These are phyloP conservation scores for Solanum stenotomum DNA, from an alignment of 257 asterid species.

Conservation along the genomic window DNA sequence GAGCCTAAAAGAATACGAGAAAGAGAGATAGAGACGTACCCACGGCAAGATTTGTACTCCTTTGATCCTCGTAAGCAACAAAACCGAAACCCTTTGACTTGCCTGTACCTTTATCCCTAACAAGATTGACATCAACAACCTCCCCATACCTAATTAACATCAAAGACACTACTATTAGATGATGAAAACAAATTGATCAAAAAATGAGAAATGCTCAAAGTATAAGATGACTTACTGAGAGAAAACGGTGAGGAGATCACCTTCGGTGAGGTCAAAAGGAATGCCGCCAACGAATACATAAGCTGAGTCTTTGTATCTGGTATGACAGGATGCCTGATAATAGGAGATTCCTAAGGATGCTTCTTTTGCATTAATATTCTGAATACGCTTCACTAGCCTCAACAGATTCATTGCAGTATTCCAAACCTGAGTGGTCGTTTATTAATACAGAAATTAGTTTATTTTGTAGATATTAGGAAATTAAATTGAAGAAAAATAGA, in stretches of 20 bases:
- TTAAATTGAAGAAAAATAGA: not conserved
- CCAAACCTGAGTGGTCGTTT: not conserved
- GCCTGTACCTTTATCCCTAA: constrained; percentile 84
- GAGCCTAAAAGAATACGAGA: not conserved
- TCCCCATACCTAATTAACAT: constrained; percentile 68
- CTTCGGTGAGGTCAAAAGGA: constrained; percentile 87
- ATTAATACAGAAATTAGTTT: not conserved
- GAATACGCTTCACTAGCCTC: constrained; percentile 80
- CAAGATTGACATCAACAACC: constrained; percentile 75
- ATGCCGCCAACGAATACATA: constrained; percentile 77
- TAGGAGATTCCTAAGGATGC: constrained; percentile 77
- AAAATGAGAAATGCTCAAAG: not conserved
- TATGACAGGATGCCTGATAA: constrained; percentile 90
- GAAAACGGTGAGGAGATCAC: constrained; percentile 85
- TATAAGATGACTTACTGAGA: constrained; percentile 49
- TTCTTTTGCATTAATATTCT: constrained; percentile 68
- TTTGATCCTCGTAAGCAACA: constrained; percentile 87
- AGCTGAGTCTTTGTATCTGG: constrained; percentile 82
- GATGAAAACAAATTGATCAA: not conserved
- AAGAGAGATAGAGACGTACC: constrained; percentile 39
- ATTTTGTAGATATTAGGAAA: not conserved
- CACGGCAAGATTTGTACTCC: constrained; percentile 85
- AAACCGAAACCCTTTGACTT: constrained; percentile 97
- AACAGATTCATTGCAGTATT: constrained; percentile 62
- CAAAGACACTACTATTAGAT: not conserved